Percentiles rank a stretch among this genome's conserved stretches.
Conservation (phyloP, 2,329 filamentous ascomycete genomes). For the Microascus cirrosus region DNA sequence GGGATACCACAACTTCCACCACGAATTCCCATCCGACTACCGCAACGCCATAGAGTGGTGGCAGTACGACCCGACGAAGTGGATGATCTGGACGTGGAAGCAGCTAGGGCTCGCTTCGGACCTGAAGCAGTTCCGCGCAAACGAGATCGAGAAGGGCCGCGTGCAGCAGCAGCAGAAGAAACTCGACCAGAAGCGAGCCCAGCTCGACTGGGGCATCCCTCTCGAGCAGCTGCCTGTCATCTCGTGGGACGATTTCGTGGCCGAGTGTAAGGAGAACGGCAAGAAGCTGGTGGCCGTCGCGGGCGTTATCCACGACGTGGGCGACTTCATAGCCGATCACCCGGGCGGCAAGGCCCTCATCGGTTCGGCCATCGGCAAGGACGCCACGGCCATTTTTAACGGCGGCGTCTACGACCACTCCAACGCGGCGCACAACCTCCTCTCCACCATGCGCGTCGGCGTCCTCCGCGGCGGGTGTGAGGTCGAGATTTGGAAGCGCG, state of each 20-base stretch:
- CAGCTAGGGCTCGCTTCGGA: conserved; percentile 73
- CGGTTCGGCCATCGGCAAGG: conserved; percentile 71
- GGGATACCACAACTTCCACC: conserved; percentile 93
- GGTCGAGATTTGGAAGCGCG: conserved; percentile 87
- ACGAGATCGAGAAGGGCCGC: conserved; percentile 87
- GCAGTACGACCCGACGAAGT: conserved; percentile 89
- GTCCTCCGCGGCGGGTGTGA: conserved; percentile 80
- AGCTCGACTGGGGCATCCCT: conserved; percentile 76
- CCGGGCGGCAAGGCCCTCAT: conserved; percentile 87
- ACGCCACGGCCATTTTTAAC: conserved; percentile 85
- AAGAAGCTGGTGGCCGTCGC: conserved; percentile 68
- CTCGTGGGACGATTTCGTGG: conserved; percentile 77
- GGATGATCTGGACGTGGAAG: conserved; percentile 79
- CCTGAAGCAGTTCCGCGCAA: conserved; percentile 81
- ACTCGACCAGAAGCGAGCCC: conserved; percentile 74
- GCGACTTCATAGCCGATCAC: conserved; percentile 77
- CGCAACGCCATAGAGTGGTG: conserved; percentile 85
- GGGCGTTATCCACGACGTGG: conserved; percentile 77
- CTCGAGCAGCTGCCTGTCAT: conserved; percentile 78
- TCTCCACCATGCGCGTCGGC: conserved; percentile 80
- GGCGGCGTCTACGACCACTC: conserved; percentile 84
- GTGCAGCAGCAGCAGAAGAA: conserved; percentile 88
- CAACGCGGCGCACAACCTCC: conserved; percentile 80
- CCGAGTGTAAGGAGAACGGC: conserved; percentile 59
- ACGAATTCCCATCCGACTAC: conserved; percentile 90